Evolutionary conservation across 176 grass and related monocot genomes (phyloP), one percentile per base, ranked within the genome.

Genomic region (Oryza brachyantha): DNA sequence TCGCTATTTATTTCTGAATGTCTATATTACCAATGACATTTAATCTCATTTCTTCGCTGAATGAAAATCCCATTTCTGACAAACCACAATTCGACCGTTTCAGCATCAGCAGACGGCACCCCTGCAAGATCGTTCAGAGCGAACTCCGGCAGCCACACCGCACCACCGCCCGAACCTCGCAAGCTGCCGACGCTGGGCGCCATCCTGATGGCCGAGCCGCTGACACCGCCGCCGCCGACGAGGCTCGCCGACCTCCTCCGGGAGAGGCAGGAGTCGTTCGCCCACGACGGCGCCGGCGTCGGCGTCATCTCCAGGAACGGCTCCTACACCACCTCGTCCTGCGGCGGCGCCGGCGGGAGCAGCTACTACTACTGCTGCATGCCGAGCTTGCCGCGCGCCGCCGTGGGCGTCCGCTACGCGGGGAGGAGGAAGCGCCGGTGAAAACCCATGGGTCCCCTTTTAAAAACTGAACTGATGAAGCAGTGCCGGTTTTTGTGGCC

Each of bases 231-330:
- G 14, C 10, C 13, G 11, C 55, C 41, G 28, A 65, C 4, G 73
- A 69, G 58, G 74, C 85, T 87, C 0, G 46, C 45, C 17, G 85
- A 87, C 59, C 74, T 87, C 66, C 85, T 83, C 1, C 50, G 50
- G 59, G 73, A 78, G 85, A 9, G 62, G 45, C 73, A 83, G 13
- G 85, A 87, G 31, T 57, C 52, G 8, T 57, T 57, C 52, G 7
- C n/a, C 32, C 16, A 16, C 19, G 29, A 1, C 35, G 29, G 5
- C 3, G 21, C 0, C 5, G 4, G n/a, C n/a, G n/a, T 28, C 0
- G n/a, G 11, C 7, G 59, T 46, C n/a, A 29, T 83, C 59, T 72
- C 66, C 43, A 8, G 59, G 79, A 48, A 5, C 1, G n/a, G 55
- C 12, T 81, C 84, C 0, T 61, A 73, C 21, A 62, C 40, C 10